Conservation (phyloP, 257 asterid genomes). For the Solanum chaucha region DNA sequence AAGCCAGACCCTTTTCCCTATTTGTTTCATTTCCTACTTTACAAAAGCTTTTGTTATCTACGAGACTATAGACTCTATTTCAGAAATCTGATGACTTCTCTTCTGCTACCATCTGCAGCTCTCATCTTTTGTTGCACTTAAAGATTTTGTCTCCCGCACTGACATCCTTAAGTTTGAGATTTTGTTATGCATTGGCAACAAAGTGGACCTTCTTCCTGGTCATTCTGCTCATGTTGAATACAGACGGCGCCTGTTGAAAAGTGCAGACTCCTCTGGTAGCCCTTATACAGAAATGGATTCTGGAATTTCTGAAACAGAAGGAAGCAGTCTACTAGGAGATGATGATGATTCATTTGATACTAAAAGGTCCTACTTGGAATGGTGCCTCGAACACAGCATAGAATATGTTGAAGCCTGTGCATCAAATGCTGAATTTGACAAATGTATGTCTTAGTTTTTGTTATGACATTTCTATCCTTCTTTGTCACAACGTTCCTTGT, state of each 20-base stretch:
- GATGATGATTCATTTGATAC: slow-evolving; percentile 48
- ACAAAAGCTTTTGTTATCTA: neutral
- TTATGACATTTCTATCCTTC: neutral
- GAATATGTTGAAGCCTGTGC: slow-evolving; percentile 94
- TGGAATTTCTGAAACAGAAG: slow-evolving; percentile 87
- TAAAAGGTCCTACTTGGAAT: slow-evolving; percentile 47
- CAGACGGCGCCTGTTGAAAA: slow-evolving; percentile 49
- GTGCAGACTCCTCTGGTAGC: slow-evolving; percentile 27
- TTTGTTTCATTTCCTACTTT: neutral
- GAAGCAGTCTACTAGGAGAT: slow-evolving; percentile 70
- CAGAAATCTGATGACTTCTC: slow-evolving; percentile 5
- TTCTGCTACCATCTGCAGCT: slow-evolving; percentile 36
- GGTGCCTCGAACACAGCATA: slow-evolving; percentile 79
- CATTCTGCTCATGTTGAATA: slow-evolving; percentile 84
- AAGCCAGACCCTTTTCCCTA: slow-evolving; percentile 19
- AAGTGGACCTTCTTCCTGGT: slow-evolving; percentile 83
- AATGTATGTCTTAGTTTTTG: slow-evolving; percentile 41
- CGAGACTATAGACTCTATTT: neutral
- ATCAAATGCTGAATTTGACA: slow-evolving; percentile 74
- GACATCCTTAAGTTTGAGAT: slow-evolving; percentile 70
- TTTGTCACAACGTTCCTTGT: neutral
- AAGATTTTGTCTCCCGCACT: slow-evolving; percentile 60
- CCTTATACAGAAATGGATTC: slow-evolving; percentile 31
- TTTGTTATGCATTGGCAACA: slow-evolving; percentile 78
- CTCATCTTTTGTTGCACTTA: slow-evolving; percentile 58